Conservation (phyloP, 1,284 basidiomycete species). For the Ceratorhiza oryzae-sativae region DNA sequence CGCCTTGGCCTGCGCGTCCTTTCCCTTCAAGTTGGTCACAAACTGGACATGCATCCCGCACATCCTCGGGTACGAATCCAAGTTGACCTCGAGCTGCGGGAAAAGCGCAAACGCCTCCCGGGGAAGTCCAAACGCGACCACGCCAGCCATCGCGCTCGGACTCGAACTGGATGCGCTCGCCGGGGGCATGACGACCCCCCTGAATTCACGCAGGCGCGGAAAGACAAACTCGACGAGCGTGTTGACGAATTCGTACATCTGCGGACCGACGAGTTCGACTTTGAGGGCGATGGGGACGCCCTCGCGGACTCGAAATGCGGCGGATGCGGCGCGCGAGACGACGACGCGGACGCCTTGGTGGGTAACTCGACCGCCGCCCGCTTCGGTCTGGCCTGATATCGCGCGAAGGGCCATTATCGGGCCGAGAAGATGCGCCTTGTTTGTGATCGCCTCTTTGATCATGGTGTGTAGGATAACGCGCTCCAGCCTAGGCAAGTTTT, state of each 20-base stretch:
- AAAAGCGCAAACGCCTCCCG: slow-evolving; percentile 88
- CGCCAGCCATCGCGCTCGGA: slow-evolving; percentile 82
- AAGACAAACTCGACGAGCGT: slow-evolving; percentile 93
- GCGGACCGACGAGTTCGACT: slow-evolving; percentile 86
- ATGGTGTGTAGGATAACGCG: slow-evolving; percentile 85
- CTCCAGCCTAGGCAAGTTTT: slow-evolving; percentile 79
- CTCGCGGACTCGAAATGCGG: slow-evolving; percentile 83
- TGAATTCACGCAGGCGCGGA: slow-evolving; percentile 90
- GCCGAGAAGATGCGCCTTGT: slow-evolving; percentile 79
- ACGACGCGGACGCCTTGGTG: slow-evolving; percentile 83
- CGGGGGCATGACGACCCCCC: slow-evolving; percentile 77
- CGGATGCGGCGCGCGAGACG: slow-evolving; percentile 23
- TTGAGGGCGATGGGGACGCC: slow-evolving; percentile 87
- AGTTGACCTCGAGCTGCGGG: slow-evolving; percentile 87
- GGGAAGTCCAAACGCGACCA: slow-evolving; percentile 87
- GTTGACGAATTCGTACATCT: slow-evolving; percentile 94
- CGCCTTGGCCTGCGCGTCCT: slow-evolving; percentile 85
- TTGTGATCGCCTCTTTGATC: slow-evolving; percentile 79
- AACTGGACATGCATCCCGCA: slow-evolving; percentile 94
- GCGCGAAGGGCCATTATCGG: slow-evolving; percentile 88
- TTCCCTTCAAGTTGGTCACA: slow-evolving; percentile 82
- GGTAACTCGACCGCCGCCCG: slow-evolving; percentile 71
- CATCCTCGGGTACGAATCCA: slow-evolving; percentile 82
- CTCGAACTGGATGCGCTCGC: slow-evolving; percentile 66
- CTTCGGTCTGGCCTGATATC: slow-evolving; percentile 82